Evolutionary conservation across 352 stramenopile species (phyloP).

Genomic region (Phytophthora fragariaefolia): DNA sequence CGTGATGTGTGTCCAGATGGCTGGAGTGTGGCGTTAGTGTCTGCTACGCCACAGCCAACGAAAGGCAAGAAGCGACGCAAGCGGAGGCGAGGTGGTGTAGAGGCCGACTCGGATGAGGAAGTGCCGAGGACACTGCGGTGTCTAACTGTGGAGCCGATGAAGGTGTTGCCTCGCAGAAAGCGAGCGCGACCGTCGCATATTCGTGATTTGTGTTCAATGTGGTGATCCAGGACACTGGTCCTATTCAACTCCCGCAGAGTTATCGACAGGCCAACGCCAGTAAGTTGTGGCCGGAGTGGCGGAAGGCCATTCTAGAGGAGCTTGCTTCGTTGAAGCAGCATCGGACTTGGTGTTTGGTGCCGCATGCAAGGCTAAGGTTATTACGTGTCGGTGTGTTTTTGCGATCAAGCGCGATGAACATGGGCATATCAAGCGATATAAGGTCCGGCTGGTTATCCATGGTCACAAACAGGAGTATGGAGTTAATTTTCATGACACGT

Average conservation of each 20-base stretch:
- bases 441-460: conserved; percentile 24
- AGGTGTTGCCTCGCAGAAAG: conserved; percentile 8
- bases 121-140: too few relatives aligned
- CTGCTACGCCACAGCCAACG: too few relatives aligned
- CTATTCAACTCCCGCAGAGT: too few relatives aligned
- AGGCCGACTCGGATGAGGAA: background rate
- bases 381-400: conserved; percentile 21
- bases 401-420: conserved; percentile 18
- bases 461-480: conserved; percentile 28
- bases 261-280: background rate
- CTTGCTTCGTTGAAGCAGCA: background rate
- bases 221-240: background rate
- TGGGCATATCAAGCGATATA: conserved; percentile 17
- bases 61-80: background rate
- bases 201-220: conserved; percentile 10
- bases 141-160: background rate
- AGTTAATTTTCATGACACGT: conserved; percentile 27
- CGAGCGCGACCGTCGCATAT: conserved; percentile 7
- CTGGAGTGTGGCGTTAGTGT: too few relatives aligned
- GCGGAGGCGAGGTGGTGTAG: background rate
- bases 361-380: background rate
- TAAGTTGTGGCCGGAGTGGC: background rate
- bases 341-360: background rate
- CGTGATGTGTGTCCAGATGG: too few relatives aligned
- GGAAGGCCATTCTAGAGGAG: conserved; percentile 1